These are phyloP conservation scores for Onygenales sp. DNA, from an alignment of 2,329 filamentous ascomycete species.

Conservation along the genomic window DNA sequence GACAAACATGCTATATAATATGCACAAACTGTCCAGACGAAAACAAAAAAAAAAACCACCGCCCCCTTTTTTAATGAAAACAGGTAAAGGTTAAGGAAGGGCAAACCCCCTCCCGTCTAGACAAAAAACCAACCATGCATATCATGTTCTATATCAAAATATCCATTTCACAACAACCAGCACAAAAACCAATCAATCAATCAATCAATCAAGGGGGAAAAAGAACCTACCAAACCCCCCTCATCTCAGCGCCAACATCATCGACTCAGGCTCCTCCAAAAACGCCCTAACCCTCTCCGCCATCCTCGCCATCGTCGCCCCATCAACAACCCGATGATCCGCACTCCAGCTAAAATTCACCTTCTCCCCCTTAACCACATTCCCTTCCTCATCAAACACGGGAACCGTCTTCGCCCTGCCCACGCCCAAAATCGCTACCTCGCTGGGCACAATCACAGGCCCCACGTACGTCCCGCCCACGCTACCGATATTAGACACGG, in stretches of 20 bases:
- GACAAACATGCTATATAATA: no score
- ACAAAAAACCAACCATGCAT: no score
- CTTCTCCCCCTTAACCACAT: slow-evolving; percentile 65
- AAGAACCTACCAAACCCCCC: slow-evolving; percentile 10
- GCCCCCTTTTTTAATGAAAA: no score
- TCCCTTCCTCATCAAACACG: slow-evolving; percentile 54
- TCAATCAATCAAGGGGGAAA: neutral
- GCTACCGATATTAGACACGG: slow-evolving; percentile 91
- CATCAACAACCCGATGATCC: slow-evolving; percentile 88
- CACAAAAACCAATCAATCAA: no score
- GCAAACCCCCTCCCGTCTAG: no score
- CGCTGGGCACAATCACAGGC: slow-evolving; percentile 80
- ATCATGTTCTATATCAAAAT: no score
- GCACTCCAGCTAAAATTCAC: slow-evolving; percentile 95
- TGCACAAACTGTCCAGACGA: no score
- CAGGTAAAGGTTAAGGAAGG: no score
- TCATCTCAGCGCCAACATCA: slow-evolving; percentile 73
- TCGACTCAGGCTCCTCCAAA: slow-evolving; percentile 75
- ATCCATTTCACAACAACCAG: no score
- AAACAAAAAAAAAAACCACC: no score
- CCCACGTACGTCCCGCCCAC: slow-evolving; percentile 88
- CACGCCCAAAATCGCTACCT: slow-evolving; percentile 86
- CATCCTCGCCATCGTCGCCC: slow-evolving; percentile 86
- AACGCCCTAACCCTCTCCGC: slow-evolving; percentile 69
- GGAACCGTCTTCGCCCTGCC: slow-evolving; percentile 73